These are phyloP conservation scores for Phycomyces nitens DNA, from an alignment of 192 early-diverging fungal species.

Conservation along the genomic window DNA sequence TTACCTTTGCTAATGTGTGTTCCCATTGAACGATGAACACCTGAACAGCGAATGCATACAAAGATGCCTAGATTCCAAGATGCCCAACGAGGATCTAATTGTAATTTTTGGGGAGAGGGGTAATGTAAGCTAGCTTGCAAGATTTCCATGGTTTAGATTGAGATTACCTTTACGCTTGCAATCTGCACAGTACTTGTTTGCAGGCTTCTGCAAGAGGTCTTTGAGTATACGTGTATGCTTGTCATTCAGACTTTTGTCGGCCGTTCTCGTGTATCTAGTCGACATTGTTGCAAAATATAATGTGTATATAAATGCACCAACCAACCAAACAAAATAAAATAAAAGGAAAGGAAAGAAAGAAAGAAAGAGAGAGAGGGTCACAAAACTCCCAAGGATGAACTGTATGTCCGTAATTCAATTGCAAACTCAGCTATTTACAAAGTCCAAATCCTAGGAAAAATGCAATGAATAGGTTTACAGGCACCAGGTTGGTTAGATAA, in stretches of 20 bases:
- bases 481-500: too few species aligned
- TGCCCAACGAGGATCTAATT: constrained; percentile 69
- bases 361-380: background rate
- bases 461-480: background rate
- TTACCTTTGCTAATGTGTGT: constrained; percentile 83
- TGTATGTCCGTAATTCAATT: background rate
- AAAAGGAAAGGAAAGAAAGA: constrained; percentile 5
- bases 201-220: constrained; percentile 60
- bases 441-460: background rate
- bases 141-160: background rate
- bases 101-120: background rate
- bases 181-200: constrained; percentile 77
- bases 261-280: constrained; percentile 61
- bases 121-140: background rate
- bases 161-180: constrained; percentile 71
- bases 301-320: too few species aligned
- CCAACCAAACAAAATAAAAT: too few species aligned
- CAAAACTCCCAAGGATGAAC: background rate
- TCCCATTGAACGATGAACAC: constrained; percentile 78
- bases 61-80: constrained; percentile 60
- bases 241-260: constrained; percentile 69
- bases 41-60: constrained; percentile 63
- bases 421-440: background rate
- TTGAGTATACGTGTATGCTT: constrained; percentile 69
- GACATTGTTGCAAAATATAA: constrained; percentile 47